Conservation (phyloP, 208 protist genomes). For the Crithidia bombi region DNA sequence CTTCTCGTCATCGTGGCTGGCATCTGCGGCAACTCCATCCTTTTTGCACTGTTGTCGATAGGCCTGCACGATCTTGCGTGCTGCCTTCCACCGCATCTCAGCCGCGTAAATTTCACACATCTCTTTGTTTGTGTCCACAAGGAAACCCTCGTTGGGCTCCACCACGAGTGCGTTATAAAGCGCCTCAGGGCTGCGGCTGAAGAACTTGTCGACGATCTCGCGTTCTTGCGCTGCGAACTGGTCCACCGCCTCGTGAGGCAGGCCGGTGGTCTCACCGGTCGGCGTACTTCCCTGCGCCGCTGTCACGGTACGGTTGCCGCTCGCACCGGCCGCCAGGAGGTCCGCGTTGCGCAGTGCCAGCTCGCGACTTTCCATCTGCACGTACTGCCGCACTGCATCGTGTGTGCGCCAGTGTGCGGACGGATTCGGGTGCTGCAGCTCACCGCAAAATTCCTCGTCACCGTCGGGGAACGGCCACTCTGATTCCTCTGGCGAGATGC, state of each 20-base stretch:
- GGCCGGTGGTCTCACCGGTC: no score
- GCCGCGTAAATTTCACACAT: conserved; percentile 54
- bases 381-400: conserved; percentile 24
- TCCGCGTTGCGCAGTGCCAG: neutral
- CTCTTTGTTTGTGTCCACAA: conserved; percentile 64
- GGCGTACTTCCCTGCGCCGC: no score
- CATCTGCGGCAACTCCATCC: conserved; percentile 1
- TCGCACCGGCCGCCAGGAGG: neutral
- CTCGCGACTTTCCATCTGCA: conserved; percentile 13
- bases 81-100: conserved; percentile 46
- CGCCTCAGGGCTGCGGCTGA: conserved; percentile 31
- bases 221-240: conserved; percentile 26
- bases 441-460: conserved; percentile 32
- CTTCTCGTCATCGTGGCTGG: neutral
- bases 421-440: conserved; percentile 34
- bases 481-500: conserved; percentile 31
- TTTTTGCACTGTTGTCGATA: conserved; percentile 37
- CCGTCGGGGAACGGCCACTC: conserved; percentile 12
- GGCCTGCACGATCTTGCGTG: conserved; percentile 33
- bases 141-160: conserved; percentile 34
- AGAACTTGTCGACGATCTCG: conserved; percentile 28
- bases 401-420: conserved; percentile 37
- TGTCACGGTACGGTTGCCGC: neutral
- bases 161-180: conserved; percentile 45
- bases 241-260: conserved; percentile 1